Evolutionary conservation across 441 rosid species (phyloP).

Genomic region (Iberis amara): DNA sequence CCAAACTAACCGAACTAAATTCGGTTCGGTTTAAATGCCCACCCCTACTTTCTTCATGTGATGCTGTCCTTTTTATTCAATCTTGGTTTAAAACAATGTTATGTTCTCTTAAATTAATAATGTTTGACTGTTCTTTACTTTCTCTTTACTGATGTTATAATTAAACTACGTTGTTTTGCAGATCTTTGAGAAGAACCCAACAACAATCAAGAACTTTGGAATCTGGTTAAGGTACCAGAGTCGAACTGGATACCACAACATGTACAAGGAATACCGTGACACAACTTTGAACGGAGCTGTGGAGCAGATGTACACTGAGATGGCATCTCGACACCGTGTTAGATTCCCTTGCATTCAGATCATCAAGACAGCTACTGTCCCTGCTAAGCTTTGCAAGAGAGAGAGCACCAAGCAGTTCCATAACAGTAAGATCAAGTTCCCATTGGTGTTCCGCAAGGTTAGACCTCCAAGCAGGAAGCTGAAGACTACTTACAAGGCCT

Average conservation of each 20-base stretch:
- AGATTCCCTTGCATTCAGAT: slow-evolving; percentile 62
- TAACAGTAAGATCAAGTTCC: slow-evolving; percentile 36
- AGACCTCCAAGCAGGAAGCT: slow-evolving; percentile 38
- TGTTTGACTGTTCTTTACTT: too few species aligned
- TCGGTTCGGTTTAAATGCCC: too few species aligned
- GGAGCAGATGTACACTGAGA: slow-evolving; percentile 59
- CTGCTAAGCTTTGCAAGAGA: slow-evolving; percentile 18
- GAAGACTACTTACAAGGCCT: slow-evolving; percentile 38
- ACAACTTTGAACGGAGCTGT: slow-evolving; percentile 57
- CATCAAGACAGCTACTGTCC: background rate
- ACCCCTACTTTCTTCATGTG: too few species aligned
- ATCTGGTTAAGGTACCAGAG: slow-evolving; percentile 63
- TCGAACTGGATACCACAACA: slow-evolving; percentile 59
- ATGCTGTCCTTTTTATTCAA: background rate
- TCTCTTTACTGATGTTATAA: background rate
- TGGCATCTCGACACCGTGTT: slow-evolving; percentile 58
- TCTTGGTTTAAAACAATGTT: background rate
- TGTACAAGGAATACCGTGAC: slow-evolving; percentile 62
- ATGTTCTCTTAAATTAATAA: background rate
- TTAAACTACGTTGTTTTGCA: slow-evolving; percentile 2
- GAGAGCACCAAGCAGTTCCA: slow-evolving; percentile 58
- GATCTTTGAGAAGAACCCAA: slow-evolving; percentile 60
- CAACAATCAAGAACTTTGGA: slow-evolving; percentile 49
- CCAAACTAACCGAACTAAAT: too few species aligned
- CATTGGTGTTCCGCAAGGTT: slow-evolving; percentile 35